Percentiles rank a stretch among this genome's conserved stretches.
Conservation (phyloP, 2,329 filamentous ascomycete species). For the Claviceps pazoutovae region DNA sequence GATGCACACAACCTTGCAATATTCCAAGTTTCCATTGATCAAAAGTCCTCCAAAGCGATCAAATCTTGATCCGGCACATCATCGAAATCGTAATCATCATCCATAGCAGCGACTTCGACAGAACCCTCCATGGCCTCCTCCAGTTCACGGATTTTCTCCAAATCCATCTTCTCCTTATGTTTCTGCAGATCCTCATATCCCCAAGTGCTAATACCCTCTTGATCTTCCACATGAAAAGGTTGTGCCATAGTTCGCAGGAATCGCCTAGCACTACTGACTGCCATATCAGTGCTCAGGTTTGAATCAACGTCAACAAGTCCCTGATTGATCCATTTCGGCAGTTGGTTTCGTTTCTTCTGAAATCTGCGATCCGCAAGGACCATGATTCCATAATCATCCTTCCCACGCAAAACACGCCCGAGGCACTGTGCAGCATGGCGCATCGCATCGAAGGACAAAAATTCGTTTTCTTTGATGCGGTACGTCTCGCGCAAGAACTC, state of each 20-base stretch:
- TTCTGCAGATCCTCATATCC: constrained; percentile 61
- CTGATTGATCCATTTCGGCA: constrained; percentile 94
- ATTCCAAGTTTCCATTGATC: background rate
- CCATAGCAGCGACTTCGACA: constrained; percentile 7
- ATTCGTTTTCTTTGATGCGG: constrained; percentile 92
- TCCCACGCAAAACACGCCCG: constrained; percentile 84
- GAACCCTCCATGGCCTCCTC: constrained; percentile 26
- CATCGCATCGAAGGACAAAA: constrained; percentile 97
- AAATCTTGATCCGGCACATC: constrained; percentile 39
- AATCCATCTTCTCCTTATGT: constrained; percentile 63
- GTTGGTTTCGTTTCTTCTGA: constrained; percentile 75
- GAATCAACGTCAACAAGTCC: constrained; percentile 73
- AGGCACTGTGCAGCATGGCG: constrained; percentile 95
- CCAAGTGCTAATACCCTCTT: constrained; percentile 92
- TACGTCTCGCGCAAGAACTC: constrained; percentile 97
- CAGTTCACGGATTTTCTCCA: constrained; percentile 52
- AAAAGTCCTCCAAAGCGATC: constrained; percentile 36
- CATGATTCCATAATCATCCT: constrained; percentile 99
- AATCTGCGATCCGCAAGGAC: constrained; percentile 89
- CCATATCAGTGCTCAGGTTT: constrained; percentile 92
- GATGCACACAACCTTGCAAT: background rate
- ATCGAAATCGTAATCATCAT: constrained; percentile 36
- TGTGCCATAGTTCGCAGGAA: constrained; percentile 89
- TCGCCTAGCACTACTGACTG: constrained; percentile 73
- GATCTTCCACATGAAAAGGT: constrained; percentile 67